Evolutionary conservation across 768 basidiomycete species (phyloP), one percentile per base, ranked within the genome.

Genomic region (Candolleomyces efflorescens): DNA sequence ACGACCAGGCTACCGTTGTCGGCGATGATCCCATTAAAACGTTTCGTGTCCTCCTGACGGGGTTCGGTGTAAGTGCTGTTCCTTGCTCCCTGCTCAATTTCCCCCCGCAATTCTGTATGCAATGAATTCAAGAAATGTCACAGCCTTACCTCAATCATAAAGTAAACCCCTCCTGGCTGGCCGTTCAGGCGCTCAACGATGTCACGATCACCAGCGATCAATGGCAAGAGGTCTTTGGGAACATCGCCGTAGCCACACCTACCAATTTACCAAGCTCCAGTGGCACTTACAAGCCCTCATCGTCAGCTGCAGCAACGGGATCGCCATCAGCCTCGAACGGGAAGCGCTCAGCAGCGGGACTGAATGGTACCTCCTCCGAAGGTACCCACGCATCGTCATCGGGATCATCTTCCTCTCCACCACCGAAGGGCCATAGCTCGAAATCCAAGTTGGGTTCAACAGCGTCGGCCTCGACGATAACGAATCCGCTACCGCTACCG

Each of bases 151-250:
- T 75, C 52, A 78, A 81, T 18, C 81, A 80, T 63, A 64, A 72
- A 52, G 76, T 77, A 55, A 89, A 89, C 64, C 87, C 88, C 2
- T 89, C 87, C 20, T 89, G 88, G 87, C 75, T 85, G 6, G 86
- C 87, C 36, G 86, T 85, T 11, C 73, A 80, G 59, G 76, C 82
- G 10, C 74, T 90, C 20, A 83, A 87, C 63, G 82, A 88, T 66
- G 71, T 74, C 43, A 63, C 57, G 57, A 58, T 58, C 57, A 27
- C 57, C 41, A 58, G 51, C 69, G 36, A 59, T 66, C 46, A 64
- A 63, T 24, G 60, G 66, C 54, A 67, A 49, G 61, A 62, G 17
- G 60, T 58, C 44, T 41, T 64, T 13, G 51, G 62, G 18, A 64
- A 63, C 20, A 59, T 60, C 22, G 47, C 24, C 3, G 48, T 52